A percentile compares a stretch with the other conserved stretches of the same genome.
Evolutionary conservation across 176 grass and related monocot genomes (phyloP).

Genomic region (Chrysopogon serrulatus): DNA sequence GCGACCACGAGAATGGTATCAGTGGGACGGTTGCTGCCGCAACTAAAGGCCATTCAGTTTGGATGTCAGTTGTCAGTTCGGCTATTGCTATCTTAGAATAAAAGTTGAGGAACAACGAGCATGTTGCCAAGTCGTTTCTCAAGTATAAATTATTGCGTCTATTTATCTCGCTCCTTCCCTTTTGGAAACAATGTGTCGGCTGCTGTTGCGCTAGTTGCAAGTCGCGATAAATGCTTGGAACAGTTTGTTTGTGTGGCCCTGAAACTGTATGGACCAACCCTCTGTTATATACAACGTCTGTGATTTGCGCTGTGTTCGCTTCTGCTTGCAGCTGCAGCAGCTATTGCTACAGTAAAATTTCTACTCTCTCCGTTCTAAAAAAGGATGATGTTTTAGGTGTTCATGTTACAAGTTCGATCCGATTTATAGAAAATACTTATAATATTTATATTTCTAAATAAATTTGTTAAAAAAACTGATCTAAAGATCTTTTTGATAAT

Average conservation of each 20-base stretch:
- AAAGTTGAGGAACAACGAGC: constrained; percentile 12
- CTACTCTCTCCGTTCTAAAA: no score
- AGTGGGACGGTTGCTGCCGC: constrained; percentile 10
- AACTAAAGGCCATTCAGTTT: constrained; percentile 2
- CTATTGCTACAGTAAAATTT: no score
- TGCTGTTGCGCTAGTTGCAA: background rate
- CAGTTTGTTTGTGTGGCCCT: constrained; percentile 17
- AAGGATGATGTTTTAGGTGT: no score
- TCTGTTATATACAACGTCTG: background rate
- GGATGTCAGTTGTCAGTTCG: constrained; percentile 13
- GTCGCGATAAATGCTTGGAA: constrained; percentile 8
- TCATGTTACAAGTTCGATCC: no score
- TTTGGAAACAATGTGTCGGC: background rate
- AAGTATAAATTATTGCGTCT: constrained; percentile 6
- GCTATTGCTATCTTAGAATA: constrained; percentile 31
- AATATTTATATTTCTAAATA: no score
- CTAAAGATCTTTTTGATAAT: no score
- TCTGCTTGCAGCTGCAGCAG: no score
- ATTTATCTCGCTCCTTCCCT: background rate
- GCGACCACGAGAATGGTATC: constrained; percentile 8
- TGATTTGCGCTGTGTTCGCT: no score
- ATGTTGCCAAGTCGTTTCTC: constrained; percentile 4
- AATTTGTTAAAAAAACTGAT: no score
- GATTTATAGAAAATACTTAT: no score
- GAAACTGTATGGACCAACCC: background rate